These are phyloP conservation scores for Thraustochytrium sp. DNA, from an alignment of 352 stramenopile species.

Conservation along the genomic window DNA sequence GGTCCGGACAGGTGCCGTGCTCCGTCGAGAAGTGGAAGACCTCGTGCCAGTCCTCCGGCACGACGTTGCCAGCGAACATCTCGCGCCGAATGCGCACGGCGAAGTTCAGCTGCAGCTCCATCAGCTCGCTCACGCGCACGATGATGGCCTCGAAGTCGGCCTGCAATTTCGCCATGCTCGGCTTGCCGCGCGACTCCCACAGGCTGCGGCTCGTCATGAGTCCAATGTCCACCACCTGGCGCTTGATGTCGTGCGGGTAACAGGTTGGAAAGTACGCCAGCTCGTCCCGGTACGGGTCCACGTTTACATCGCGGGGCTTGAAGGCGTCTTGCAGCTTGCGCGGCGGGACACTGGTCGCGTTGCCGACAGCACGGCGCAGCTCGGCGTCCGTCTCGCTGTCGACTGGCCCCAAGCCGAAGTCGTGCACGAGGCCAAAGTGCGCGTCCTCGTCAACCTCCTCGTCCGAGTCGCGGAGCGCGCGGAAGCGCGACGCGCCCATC, in stretches of 20 bases:
- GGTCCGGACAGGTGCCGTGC: background rate
- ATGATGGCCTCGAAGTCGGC: background rate
- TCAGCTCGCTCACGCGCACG: background rate
- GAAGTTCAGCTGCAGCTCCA: conserved; percentile 19
- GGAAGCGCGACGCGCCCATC: background rate
- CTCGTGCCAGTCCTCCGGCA: background rate
- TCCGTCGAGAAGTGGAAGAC: background rate
- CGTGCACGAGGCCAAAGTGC: background rate
- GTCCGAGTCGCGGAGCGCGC: background rate
- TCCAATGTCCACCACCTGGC: conserved; percentile 6
- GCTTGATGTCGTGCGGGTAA: background rate
- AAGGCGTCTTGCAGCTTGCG: background rate
- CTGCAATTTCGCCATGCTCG: background rate
- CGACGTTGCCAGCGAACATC: background rate
- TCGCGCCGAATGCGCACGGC: background rate
- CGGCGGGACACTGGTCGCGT: background rate
- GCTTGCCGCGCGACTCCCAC: background rate
- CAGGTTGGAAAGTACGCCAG: background rate
- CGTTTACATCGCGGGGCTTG: background rate
- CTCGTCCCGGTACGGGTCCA: background rate
- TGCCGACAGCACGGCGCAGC: too few relatives aligned
- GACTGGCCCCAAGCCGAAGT: background rate
- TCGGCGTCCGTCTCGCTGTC: too few relatives aligned
- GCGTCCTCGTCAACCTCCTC: background rate
- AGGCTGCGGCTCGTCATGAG: background rate